Evolutionary conservation across 1,284 basidiomycete species (phyloP).

Genomic region (Phellinidium pouzarii): DNA sequence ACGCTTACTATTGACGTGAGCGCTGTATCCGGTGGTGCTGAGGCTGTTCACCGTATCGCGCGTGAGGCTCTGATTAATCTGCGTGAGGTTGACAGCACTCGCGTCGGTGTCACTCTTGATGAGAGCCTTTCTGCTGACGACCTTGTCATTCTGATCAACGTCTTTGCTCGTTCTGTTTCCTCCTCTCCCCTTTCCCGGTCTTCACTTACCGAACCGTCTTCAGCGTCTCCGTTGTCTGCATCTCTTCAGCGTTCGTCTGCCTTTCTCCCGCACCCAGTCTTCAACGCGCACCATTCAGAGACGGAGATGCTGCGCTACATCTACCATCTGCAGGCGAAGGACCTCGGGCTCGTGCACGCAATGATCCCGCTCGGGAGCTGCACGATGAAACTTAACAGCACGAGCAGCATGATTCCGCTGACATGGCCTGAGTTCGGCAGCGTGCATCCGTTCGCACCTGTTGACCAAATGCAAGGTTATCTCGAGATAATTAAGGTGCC

Average conservation of each 20-base stretch:
- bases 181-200: slow-evolving; percentile 31
- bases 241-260: slow-evolving; percentile 63
- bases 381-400: slow-evolving; percentile 97
- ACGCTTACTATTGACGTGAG: slow-evolving; percentile 85
- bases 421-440: slow-evolving; percentile 89
- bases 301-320: slow-evolving; percentile 98
- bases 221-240: slow-evolving; percentile 44
- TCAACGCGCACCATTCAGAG: slow-evolving; percentile 94
- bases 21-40: slow-evolving; percentile 50
- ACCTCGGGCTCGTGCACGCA: slow-evolving; percentile 89
- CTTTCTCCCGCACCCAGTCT: slow-evolving; percentile 84
- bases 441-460: slow-evolving; percentile 91
- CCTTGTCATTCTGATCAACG: slow-evolving; percentile 73
- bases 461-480: slow-evolving; percentile 89
- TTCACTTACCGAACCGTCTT: slow-evolving; percentile 34
- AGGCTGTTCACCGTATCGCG: slow-evolving; percentile 67
- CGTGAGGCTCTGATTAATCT: slow-evolving; percentile 76
- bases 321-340: slow-evolving; percentile 89
- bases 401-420: slow-evolving; percentile 93
- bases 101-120: slow-evolving; percentile 88
- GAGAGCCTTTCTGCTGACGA: slow-evolving; percentile 81
- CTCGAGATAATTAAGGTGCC: slow-evolving; percentile 61
- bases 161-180: slow-evolving; percentile 64
- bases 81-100: slow-evolving; percentile 69
- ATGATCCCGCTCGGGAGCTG: slow-evolving; percentile 98